Conservation (phyloP, 2,329 filamentous ascomycete species). For the Tympanopsis confertula region DNA sequence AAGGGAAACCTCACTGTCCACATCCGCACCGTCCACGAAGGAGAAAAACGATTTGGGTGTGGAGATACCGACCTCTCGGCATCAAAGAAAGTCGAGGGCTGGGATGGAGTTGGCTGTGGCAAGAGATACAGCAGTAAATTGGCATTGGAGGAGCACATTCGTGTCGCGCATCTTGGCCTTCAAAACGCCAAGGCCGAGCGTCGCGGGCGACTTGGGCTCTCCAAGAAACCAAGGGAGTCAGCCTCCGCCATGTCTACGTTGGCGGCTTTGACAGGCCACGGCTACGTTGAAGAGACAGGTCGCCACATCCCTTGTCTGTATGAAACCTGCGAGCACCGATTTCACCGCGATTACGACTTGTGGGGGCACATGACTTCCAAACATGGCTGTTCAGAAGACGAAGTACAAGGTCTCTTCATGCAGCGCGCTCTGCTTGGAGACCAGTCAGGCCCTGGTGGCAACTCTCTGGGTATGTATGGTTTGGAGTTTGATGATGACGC, state of each 20-base stretch:
- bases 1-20: slow-evolving; percentile 75
- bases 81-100: slow-evolving; percentile 46
- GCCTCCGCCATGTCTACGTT: background rate
- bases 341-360: background rate
- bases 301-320: background rate
- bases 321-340: background rate
- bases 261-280: background rate
- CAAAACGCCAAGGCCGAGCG: slow-evolving; percentile 23
- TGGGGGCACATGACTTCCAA: background rate
- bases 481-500: too few species aligned
- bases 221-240: background rate
- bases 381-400: background rate
- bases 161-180: slow-evolving; percentile 65
- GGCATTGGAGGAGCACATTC: slow-evolving; percentile 72
- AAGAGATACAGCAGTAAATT: slow-evolving; percentile 66
- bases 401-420: background rate
- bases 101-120: slow-evolving; percentile 62
- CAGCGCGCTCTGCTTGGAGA: background rate
- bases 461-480: too few species aligned
- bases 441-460: background rate
- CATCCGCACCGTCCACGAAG: slow-evolving; percentile 65
- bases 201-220: background rate
- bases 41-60: slow-evolving; percentile 63
- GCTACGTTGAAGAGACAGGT: background rate
- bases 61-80: slow-evolving; percentile 51